Base-by-base conservation (phyloP, 805 yeast genomes). In the Metschnikowia gruessii region DNA sequence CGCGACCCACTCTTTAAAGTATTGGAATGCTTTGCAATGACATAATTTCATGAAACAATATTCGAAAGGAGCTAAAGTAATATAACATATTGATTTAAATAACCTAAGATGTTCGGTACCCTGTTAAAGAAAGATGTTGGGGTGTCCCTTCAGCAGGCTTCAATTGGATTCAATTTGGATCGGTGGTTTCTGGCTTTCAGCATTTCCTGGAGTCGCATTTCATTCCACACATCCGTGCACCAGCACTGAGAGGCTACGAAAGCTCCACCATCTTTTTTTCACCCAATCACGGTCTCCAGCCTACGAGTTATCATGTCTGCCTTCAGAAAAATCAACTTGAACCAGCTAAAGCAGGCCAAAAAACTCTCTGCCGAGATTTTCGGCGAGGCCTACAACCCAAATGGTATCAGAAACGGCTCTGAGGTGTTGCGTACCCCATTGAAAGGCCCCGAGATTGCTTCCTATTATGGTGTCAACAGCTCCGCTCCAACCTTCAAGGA, bases 381-480 rank as follows among this genome's bases (percentile, higher is more conserved):
- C 60, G 83, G 84, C 50, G 81, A 82, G 32, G 76, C 80, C 21
- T 87, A 78, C 68, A 87, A 86, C 60, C 94, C 95, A 22, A 65
- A 70, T 8, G 69, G 72, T 35, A 65, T 65, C 37, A 80, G 95
- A 64, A 85, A 87, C 13, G 96, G 95, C 36, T 69, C 87, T 40
- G 84, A 85, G 63, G 75, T 85, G 33, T 72, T 88, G 52, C 72
- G 83, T 26, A 76, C 79, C 42, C 83, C 87, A 39, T 72, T 88
- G 52, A 80, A 76, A 60, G 96, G 96, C 18, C 86, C 86, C 17
- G 69, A 81, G n/a, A 63, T 86, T 30, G 79, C 81, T 19, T 68
- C 74, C 42, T 88, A 87, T 64, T 88, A 88, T 56, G 95, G 95
- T 21, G 63, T 49, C 42, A 82, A 86, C 55, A 78, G 82, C 30